Conservation (phyloP, 805 yeast genomes). For the Metschnikowia anglica region DNA sequence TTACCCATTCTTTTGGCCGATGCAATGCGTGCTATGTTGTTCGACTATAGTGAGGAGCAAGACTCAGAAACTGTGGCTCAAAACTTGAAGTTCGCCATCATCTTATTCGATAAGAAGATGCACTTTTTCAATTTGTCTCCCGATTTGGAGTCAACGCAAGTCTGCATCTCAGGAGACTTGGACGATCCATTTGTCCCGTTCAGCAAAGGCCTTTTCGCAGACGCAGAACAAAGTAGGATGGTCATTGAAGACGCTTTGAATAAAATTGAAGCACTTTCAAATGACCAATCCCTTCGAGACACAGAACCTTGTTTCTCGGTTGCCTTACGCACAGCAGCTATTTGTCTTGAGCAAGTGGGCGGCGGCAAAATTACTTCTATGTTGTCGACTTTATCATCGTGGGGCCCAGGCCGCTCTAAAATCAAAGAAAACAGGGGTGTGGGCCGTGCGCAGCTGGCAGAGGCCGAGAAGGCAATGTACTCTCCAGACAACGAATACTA, state of each 20-base stretch:
- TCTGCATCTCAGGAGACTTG: conserved; percentile 65
- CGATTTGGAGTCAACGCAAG: conserved; percentile 52
- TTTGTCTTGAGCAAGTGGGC: conserved; percentile 61
- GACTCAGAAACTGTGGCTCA: conserved; percentile 17
- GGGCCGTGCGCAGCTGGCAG: conserved; percentile 43
- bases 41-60: conserved; percentile 26
- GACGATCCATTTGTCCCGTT: conserved; percentile 84
- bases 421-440: conserved; percentile 40
- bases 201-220: conserved; percentile 72
- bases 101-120: conserved; percentile 70
- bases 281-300: conserved; percentile 38
- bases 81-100: conserved; percentile 50
- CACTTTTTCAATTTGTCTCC: conserved; percentile 72
- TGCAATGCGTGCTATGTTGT: conserved; percentile 61
- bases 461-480: conserved; percentile 50
- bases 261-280: conserved; percentile 49
- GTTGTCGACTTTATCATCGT: conserved; percentile 68
- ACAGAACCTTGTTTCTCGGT: conserved; percentile 76
- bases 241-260: conserved; percentile 68
- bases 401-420: conserved; percentile 75
- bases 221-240: conserved; percentile 62
- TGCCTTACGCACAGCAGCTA: conserved; percentile 67
- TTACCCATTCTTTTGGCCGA: conserved; percentile 65
- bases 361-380: conserved; percentile 82
- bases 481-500: conserved; percentile 64